phyloP scores from a whole-genome alignment of 1,284 basidiomycete species.

The Boletus hoseneyae region DNA sequence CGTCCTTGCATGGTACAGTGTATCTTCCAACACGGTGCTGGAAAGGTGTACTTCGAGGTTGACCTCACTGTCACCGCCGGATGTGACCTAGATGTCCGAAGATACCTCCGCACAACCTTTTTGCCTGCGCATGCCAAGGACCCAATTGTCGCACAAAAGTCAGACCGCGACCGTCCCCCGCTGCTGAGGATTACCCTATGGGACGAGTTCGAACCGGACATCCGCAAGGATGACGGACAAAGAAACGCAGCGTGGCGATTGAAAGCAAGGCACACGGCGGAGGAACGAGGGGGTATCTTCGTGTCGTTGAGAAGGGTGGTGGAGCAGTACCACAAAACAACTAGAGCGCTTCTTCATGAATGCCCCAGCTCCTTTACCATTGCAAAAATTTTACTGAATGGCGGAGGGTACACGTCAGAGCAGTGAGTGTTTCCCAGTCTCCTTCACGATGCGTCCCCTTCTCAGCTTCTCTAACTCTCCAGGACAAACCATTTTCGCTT shows the following conservation, averaged over 20 bases:
- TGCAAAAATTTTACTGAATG: slow-evolving; percentile 1
- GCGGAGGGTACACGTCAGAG: no score
- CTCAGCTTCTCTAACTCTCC: no score
- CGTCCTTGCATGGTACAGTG: slow-evolving; percentile 3
- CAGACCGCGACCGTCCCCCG: not conserved
- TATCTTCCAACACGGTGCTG: not conserved
- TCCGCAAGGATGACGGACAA: not conserved
- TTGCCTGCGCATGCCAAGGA: not conserved
- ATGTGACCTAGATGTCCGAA: not conserved
- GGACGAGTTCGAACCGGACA: slow-evolving; percentile 1
- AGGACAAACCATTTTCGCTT: no score
- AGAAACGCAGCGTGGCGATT: not conserved
- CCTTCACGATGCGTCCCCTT: no score
- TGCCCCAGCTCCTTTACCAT: not conserved
- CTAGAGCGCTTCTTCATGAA: not conserved
- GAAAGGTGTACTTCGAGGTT: slow-evolving; percentile 6
- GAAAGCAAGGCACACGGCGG: not conserved
- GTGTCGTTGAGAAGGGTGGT: not conserved
- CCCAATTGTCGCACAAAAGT: not conserved
- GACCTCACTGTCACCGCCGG: not conserved
- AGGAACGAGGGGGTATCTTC: not conserved
- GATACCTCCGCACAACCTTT: not conserved
- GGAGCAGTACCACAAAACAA: not conserved
- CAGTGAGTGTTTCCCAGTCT: no score
- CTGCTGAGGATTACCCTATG: slow-evolving; percentile 1